phyloP scores from a whole-genome alignment of 306 rosid species.

The Prunus davidiana region DNA sequence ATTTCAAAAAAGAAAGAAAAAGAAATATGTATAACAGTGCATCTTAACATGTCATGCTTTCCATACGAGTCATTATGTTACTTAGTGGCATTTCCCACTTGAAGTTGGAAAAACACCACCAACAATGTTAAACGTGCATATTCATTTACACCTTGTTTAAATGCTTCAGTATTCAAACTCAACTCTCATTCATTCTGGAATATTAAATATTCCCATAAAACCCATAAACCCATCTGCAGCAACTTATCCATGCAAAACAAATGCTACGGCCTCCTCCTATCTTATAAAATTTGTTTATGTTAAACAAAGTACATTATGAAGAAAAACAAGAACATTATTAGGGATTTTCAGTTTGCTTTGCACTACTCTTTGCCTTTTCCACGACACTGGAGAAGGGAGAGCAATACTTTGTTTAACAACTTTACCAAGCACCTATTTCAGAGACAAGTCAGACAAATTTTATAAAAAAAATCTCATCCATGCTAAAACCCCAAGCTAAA shows the following conservation, averaged over 20 bases:
- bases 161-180: conserved; percentile 1
- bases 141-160: background rate
- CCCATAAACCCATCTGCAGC: background rate
- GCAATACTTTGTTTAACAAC: background rate
- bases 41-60: background rate
- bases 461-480: background rate
- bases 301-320: background rate
- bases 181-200: background rate
- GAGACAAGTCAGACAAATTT: background rate
- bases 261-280: background rate
- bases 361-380: background rate
- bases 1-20: background rate
- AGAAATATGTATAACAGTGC: background rate
- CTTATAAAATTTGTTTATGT: background rate
- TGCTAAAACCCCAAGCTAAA: background rate
- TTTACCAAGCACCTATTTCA: background rate
- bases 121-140: background rate
- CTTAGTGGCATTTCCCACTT: background rate
- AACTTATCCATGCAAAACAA: background rate
- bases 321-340: background rate
- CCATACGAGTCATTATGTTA: background rate
- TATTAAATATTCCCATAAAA: too few relatives aligned
- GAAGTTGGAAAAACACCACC: background rate
- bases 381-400: background rate
- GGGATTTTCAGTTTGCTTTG: background rate